phyloP scores from a whole-genome alignment of 257 asterid genomes.

The Nicotiana tomentosiformis region DNA sequence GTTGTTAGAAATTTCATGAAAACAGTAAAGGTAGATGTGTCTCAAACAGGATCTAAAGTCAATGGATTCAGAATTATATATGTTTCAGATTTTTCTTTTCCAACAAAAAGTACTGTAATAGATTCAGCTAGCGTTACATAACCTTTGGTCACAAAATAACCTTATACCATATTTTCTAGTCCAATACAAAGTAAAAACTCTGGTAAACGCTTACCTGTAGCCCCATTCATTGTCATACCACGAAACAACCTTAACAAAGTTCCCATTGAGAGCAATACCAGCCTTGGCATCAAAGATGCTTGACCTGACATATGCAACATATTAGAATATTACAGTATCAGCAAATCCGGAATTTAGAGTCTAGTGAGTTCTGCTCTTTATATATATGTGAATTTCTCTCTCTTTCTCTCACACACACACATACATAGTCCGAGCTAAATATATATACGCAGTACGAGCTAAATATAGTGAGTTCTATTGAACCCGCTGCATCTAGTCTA shows the following conservation, averaged over 20 bases:
- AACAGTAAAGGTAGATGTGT: background rate
- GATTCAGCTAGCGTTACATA: background rate
- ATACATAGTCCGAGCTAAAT: background rate
- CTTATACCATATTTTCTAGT: background rate
- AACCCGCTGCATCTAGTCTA: background rate
- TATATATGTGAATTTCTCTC: background rate
- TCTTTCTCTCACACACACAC: too few relatives aligned
- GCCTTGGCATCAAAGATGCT: slow-evolving; percentile 67
- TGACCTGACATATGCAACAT: slow-evolving; percentile 32
- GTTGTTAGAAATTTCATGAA: background rate
- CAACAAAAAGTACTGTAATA: background rate
- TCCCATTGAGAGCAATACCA: slow-evolving; percentile 46
- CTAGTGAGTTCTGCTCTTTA: background rate
- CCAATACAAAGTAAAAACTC: background rate
- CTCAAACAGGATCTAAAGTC: background rate
- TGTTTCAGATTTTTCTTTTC: background rate
- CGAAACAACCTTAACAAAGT: slow-evolving; percentile 50
- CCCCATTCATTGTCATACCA: slow-evolving; percentile 76
- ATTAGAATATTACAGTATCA: background rate
- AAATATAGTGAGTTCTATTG: background rate
- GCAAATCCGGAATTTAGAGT: background rate
- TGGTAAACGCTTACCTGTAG: slow-evolving; percentile 32
- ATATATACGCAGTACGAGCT: background rate
- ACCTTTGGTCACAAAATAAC: background rate
- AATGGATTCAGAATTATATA: background rate